Conservation (phyloP, 352 stramenopile species). For the Pythium utonaiense region DNA sequence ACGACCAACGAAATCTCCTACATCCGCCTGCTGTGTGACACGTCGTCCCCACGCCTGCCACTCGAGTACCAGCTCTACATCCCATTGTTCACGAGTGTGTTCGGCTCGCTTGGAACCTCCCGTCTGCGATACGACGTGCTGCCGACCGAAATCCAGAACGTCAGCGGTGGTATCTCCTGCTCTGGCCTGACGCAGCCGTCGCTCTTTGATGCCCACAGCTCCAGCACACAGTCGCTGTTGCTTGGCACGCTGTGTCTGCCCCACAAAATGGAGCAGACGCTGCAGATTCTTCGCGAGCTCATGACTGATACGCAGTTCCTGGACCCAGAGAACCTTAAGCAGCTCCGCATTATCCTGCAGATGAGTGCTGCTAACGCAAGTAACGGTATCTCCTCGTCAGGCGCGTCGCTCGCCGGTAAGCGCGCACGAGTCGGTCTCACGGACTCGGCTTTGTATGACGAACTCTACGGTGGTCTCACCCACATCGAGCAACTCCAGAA, state of each 20-base stretch:
- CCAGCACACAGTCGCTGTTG: slow-evolving; percentile 57
- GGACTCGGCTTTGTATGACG: slow-evolving; percentile 46
- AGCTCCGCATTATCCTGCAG: slow-evolving; percentile 71
- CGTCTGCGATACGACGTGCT: slow-evolving; percentile 61
- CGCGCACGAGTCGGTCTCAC: slow-evolving; percentile 61
- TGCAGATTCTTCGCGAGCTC: slow-evolving; percentile 54
- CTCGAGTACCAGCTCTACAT: slow-evolving; percentile 63
- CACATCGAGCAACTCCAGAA: slow-evolving; percentile 75
- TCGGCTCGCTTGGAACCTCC: slow-evolving; percentile 72
- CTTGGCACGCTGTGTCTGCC: slow-evolving; percentile 67
- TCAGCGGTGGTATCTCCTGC: slow-evolving; percentile 70
- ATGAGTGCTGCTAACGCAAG: slow-evolving; percentile 66
- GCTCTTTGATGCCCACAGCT: slow-evolving; percentile 38
- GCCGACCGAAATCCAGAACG: slow-evolving; percentile 71
- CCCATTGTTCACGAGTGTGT: slow-evolving; percentile 64
- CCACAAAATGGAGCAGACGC: slow-evolving; percentile 64
- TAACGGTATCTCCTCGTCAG: slow-evolving; percentile 66
- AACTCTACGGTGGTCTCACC: slow-evolving; percentile 68
- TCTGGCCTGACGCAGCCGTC: slow-evolving; percentile 51
- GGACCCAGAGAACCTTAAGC: slow-evolving; percentile 60
- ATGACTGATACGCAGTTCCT: slow-evolving; percentile 77
- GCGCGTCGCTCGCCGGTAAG: slow-evolving; percentile 51
- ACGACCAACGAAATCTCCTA: slow-evolving; percentile 86
- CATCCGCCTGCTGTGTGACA: slow-evolving; percentile 68
- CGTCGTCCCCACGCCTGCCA: slow-evolving; percentile 35